Percentiles rank a stretch among this genome's conserved stretches.
These are phyloP conservation scores for Penicillium bovifimosum DNA, from an alignment of 495 filamentous ascomycete genomes.

Conservation along the genomic window DNA sequence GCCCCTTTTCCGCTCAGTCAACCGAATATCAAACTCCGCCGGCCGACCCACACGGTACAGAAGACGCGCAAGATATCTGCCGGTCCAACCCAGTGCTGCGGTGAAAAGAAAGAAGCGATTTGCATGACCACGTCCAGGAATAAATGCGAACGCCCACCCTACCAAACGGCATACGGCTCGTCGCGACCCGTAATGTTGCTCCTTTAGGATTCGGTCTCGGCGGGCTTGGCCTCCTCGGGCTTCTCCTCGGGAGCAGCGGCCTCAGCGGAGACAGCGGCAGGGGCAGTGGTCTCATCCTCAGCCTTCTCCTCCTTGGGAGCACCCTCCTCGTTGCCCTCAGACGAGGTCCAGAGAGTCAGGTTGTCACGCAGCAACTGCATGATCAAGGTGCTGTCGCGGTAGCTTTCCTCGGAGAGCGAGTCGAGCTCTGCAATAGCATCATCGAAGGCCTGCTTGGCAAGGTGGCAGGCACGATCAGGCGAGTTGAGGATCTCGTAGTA, in stretches of 20 bases:
- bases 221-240: constrained; percentile 41
- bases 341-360: constrained; percentile 98
- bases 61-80: constrained; percentile 38
- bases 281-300: constrained; percentile 48
- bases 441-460: constrained; percentile 99
- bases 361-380: constrained; percentile 99
- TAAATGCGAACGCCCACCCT: constrained; percentile 36
- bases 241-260: constrained; percentile 38
- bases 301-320: constrained; percentile 61
- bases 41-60: constrained; percentile 40
- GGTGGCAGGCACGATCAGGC: constrained; percentile 95
- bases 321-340: constrained; percentile 77
- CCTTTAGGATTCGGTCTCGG: constrained; percentile 35
- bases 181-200: constrained; percentile 10
- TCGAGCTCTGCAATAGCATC: constrained; percentile 99
- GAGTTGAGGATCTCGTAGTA: constrained; percentile 99
- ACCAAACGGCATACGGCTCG: constrained; percentile 22
- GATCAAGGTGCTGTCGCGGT: constrained; percentile 99
- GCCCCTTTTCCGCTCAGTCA: constrained; percentile 43
- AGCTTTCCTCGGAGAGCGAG: constrained; percentile 96
- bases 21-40: constrained; percentile 50
- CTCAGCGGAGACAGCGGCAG: constrained; percentile 30
- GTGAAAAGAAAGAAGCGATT: constrained; percentile 37
- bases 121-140: constrained; percentile 38
- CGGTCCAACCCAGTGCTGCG: constrained; percentile 40